Evolutionary conservation across 2,329 filamentous ascomycete genomes (phyloP).

Genomic region (Onygenales sp.): DNA sequence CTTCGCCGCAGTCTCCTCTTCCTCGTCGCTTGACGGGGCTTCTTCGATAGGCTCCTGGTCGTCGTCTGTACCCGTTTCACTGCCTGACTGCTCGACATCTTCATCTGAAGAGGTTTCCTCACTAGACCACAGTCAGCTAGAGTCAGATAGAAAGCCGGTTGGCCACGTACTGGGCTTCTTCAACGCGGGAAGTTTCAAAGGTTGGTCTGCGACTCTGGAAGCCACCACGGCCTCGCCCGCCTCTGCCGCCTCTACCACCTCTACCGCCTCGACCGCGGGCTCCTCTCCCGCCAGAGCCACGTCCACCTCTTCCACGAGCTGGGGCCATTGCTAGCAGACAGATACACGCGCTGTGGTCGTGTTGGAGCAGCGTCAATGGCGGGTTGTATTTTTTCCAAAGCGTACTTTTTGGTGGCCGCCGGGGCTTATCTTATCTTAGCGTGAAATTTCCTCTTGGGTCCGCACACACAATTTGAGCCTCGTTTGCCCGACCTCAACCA

Average conservation of each 20-base stretch:
- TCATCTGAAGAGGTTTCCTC: background rate
- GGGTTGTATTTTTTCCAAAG: conserved; percentile 12
- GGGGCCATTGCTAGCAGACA: conserved; percentile 18
- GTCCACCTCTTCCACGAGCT: conserved; percentile 13
- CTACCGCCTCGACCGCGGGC: conserved; percentile 9
- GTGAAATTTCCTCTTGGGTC: conserved; percentile 29
- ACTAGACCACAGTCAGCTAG: background rate
- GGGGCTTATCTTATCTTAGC: conserved; percentile 39
- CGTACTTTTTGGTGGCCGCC: conserved; percentile 7
- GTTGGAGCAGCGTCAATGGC: conserved; percentile 1
- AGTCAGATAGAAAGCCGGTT: background rate
- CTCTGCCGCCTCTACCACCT: conserved; percentile 22
- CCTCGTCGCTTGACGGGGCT: conserved; percentile 25
- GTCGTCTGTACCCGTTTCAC: conserved; percentile 1
- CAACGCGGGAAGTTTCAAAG: conserved; percentile 3
- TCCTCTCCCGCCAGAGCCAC: background rate
- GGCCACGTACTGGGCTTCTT: background rate
- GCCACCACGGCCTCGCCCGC: conserved; percentile 19
- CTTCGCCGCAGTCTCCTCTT: conserved; percentile 29
- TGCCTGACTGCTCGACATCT: background rate
- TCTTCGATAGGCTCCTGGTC: conserved; percentile 5
- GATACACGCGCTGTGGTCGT: background rate
- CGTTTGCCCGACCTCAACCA: conserved; percentile 13
- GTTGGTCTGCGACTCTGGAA: conserved; percentile 6
- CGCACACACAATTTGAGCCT: conserved; percentile 32